A percentile compares a stretch with the other conserved stretches of the same genome.
Evolutionary conservation across 1,284 basidiomycete genomes (phyloP).

Genomic region (Cutaneotrichosporon sp.): DNA sequence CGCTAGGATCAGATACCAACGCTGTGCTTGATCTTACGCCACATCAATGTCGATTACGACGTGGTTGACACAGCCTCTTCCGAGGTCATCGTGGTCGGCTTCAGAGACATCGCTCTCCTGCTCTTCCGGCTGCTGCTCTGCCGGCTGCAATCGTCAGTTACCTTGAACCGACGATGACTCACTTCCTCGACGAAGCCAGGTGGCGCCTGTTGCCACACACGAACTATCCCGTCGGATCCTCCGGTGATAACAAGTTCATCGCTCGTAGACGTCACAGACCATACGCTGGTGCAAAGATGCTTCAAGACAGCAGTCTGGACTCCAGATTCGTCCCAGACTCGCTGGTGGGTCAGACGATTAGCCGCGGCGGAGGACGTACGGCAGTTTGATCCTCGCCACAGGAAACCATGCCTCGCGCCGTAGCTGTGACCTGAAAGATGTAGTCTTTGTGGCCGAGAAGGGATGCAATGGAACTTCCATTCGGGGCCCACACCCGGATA

Average conservation of each 20-base stretch:
- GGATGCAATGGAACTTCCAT: background rate
- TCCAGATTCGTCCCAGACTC: conserved; percentile 4
- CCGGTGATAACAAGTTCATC: background rate
- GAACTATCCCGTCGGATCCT: background rate
- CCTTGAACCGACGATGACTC: background rate
- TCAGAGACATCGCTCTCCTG: background rate
- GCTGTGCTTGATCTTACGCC: background rate
- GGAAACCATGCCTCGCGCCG: background rate
- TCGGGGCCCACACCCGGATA: background rate
- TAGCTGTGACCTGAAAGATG: background rate
- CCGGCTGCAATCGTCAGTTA: background rate
- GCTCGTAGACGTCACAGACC: background rate
- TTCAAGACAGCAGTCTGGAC: background rate
- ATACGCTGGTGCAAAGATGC: conserved; percentile 4
- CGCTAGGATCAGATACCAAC: background rate
- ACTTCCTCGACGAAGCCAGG: background rate
- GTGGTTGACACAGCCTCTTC: background rate
- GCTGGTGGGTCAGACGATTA: background rate
- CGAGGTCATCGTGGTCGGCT: background rate
- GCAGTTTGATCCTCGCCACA: conserved; percentile 6
- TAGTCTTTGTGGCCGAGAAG: conserved; percentile 1
- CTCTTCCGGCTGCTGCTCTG: background rate
- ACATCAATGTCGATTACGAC: background rate
- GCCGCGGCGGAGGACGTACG: background rate
- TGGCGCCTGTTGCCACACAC: background rate